These are phyloP conservation scores for Senna tora DNA, from an alignment of 306 rosid species.

Conservation along the genomic window DNA sequence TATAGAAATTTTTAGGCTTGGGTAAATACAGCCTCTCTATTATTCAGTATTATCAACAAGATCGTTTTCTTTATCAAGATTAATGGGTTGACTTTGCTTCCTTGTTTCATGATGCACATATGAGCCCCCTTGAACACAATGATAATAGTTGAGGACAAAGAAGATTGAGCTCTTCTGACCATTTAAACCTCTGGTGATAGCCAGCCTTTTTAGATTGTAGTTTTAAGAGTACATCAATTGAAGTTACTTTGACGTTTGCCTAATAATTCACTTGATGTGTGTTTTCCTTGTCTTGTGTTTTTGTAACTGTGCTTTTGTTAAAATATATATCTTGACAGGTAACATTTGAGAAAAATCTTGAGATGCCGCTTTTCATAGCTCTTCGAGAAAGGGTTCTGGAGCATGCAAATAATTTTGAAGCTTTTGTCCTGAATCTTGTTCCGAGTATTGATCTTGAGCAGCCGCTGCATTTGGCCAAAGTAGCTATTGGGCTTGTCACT, in stretches of 20 bases:
- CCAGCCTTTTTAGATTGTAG: constrained; percentile 18
- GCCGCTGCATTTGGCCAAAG: constrained; percentile 81
- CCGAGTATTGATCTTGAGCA: constrained; percentile 65
- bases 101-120: constrained; percentile 17
- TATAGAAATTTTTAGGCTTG: constrained; percentile 12
- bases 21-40: constrained; percentile 10
- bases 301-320: constrained; percentile 33
- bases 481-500: constrained; percentile 83
- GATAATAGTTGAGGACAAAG: constrained; percentile 22
- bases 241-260: constrained; percentile 23
- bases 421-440: constrained; percentile 67
- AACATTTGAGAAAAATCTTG: constrained; percentile 57
- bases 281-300: constrained; percentile 19
- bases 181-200: neutral
- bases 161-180: constrained; percentile 27
- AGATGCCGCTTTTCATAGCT: constrained; percentile 71
- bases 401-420: constrained; percentile 67
- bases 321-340: constrained; percentile 55
- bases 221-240: neutral
- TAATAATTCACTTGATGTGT: neutral
- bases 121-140: constrained; percentile 10
- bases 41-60: constrained; percentile 7
- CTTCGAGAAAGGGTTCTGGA: constrained; percentile 82
- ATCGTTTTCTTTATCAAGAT: neutral
- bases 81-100: neutral